Conservation (phyloP, 805 yeast genomes). For the Kuraishia hungarica region DNA sequence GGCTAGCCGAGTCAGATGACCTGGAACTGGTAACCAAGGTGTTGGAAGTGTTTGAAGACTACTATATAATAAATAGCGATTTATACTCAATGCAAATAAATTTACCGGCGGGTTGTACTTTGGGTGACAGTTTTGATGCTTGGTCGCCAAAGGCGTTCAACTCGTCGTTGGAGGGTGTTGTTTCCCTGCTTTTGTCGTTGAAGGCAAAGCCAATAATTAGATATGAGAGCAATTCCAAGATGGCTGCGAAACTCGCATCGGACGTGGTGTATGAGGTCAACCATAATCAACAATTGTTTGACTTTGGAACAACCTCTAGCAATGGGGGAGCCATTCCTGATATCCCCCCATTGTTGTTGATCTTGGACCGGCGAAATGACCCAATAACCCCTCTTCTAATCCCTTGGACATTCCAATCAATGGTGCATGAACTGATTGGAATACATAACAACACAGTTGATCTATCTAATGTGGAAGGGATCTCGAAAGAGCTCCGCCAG, state of each 20-base stretch:
- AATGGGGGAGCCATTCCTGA: slow-evolving; percentile 32
- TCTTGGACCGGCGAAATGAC: slow-evolving; percentile 81
- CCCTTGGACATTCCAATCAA: slow-evolving; percentile 98
- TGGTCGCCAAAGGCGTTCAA: slow-evolving; percentile 41
- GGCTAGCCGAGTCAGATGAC: slow-evolving; percentile 86
- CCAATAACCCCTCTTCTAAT: slow-evolving; percentile 87
- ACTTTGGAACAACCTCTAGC: slow-evolving; percentile 30
- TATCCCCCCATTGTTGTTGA: slow-evolving; percentile 61
- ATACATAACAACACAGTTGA: slow-evolving; percentile 76
- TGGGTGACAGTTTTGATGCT: slow-evolving; percentile 27
- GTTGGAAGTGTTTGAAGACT: slow-evolving; percentile 82
- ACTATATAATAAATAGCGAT: slow-evolving; percentile 62
- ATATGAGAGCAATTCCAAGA: slow-evolving; percentile 60
- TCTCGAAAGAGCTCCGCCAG: slow-evolving; percentile 49
- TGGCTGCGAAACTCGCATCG: slow-evolving; percentile 60
- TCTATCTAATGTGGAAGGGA: slow-evolving; percentile 44
- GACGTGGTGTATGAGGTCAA: slow-evolving; percentile 52
- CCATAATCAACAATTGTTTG: slow-evolving; percentile 55
- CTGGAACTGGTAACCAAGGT: slow-evolving; percentile 70
- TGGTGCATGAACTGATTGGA: slow-evolving; percentile 90
- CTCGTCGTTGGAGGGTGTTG: slow-evolving; percentile 30
- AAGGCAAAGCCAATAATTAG: slow-evolving; percentile 74
- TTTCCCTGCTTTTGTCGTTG: slow-evolving; percentile 59
- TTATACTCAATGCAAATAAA: slow-evolving; percentile 36
- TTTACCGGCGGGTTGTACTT: slow-evolving; percentile 16